Base-by-base conservation (phyloP, 805 yeast genomes). In the Yarrowia osloensis region DNA sequence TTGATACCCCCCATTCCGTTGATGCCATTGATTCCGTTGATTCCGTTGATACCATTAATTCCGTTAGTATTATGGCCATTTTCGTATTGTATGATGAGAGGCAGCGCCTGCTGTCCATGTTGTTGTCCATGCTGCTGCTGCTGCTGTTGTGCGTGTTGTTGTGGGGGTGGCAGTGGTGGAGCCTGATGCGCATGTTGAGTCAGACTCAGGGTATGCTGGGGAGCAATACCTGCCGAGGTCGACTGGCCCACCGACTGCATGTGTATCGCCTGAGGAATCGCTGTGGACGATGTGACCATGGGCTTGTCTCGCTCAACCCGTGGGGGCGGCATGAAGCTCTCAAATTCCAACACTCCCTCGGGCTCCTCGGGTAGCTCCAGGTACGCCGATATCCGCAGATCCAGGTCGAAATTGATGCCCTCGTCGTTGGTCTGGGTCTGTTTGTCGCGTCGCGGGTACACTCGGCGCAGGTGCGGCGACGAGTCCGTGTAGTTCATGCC, bases 391-490 rank as follows among this genome's bases (percentile, higher is more conserved):
- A 61, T 61, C 40, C 66, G 54, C 54, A 61, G 54, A 46, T 61
- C 66, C 40, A 61, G 54, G 54, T 61, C 66, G 42, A 61, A 61
- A 44, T 61, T 61, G 54, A 61, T 46, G 40, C 66, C 54, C 33
- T 61, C 66, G 54, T 61, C 66, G 44, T 61, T 61, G 24, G 66
- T 61, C 44, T 61, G 66, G 1, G 66, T 61, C 54, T 61, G 66
- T 12, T 61, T 61, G 44, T 61, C 66, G 29, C 66, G 66, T 17
- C 66, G 39, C n/a, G 52, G 66, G 33, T 61, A 61, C 49, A 57
- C 63, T 9, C 63, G 33, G 12, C 63, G 47, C 37, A 57, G 13
- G 11, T 40, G 49, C 6, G 63, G 63, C 28, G 63, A 39, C 37
- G 63, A 57, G 37, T 57, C 63, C n/a, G 63, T 57, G 63, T 57